Conservation (phyloP, 177 flowering plant species). For the Telopea speciosissima region DNA sequence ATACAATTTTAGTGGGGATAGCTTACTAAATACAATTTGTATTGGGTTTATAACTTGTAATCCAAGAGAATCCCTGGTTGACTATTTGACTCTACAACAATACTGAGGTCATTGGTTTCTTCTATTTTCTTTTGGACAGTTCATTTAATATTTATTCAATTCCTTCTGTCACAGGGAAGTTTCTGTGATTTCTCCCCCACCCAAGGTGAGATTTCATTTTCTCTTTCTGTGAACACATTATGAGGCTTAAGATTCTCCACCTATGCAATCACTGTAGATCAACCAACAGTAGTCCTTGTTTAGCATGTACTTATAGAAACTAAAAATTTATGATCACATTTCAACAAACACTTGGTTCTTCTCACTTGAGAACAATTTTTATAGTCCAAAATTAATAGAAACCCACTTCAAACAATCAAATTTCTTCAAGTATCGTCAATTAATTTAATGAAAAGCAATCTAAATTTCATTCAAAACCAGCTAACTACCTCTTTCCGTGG, state of each 20-base stretch:
- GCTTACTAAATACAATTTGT: too few species aligned
- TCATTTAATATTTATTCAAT: too few species aligned
- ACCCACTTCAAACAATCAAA: background rate
- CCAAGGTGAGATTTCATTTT: too few species aligned
- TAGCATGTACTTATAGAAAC: background rate
- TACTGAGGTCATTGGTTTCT: too few species aligned
- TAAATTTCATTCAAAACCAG: background rate
- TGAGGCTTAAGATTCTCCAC: background rate
- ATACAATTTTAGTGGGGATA: too few species aligned
- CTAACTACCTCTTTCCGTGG: slow-evolving; percentile 69
- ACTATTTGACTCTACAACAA: too few species aligned
- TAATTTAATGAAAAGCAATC: background rate
- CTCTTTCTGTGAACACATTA: background rate
- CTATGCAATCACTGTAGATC: background rate
- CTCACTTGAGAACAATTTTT: background rate
- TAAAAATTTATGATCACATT: background rate
- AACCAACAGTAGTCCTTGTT: background rate
- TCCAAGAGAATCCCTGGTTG: too few species aligned
- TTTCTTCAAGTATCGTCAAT: background rate
- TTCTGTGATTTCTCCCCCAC: too few species aligned
- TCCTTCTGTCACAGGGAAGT: too few species aligned
- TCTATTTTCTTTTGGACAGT: too few species aligned
- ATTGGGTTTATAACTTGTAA: too few species aligned
- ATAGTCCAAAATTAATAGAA: background rate
- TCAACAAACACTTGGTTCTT: background rate